phyloP scores from a whole-genome alignment of 768 basidiomycete species.

The Boletus insuetus region DNA sequence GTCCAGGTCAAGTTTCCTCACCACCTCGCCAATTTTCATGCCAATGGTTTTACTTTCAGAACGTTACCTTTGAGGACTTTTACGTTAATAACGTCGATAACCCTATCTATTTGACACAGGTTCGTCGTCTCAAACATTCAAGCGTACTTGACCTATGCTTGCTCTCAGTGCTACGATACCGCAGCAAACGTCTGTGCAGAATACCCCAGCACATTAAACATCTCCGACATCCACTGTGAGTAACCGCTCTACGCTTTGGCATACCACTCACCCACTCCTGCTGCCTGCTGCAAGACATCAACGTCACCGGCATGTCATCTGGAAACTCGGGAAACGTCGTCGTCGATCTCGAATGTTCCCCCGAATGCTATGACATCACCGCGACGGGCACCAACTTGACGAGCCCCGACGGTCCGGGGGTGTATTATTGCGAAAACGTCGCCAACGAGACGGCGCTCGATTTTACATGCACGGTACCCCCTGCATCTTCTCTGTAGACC shows the following conservation, averaged over 20 bases:
- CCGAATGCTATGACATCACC: slow-evolving; percentile 37
- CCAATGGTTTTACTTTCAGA: not conserved
- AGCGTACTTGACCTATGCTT: not conserved
- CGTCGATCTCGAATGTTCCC: slow-evolving; percentile 41
- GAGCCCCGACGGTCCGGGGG: slow-evolving; percentile 31
- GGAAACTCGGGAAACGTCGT: slow-evolving; percentile 38
- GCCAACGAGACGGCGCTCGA: slow-evolving; percentile 30
- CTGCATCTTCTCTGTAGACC: not conserved
- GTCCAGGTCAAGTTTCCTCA: slow-evolving; percentile 30
- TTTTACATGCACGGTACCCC: slow-evolving; percentile 22
- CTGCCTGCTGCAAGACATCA: slow-evolving; percentile 27
- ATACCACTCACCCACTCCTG: not conserved
- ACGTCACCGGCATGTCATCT: slow-evolving; percentile 43
- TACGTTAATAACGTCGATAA: slow-evolving; percentile 39
- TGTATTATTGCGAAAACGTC: slow-evolving; percentile 39
- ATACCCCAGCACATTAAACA: slow-evolving; percentile 35
- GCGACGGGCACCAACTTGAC: slow-evolving; percentile 25
- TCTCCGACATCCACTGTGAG: slow-evolving; percentile 44
- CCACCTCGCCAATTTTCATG: not conserved
- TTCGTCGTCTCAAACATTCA: not conserved
- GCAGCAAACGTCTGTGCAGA: slow-evolving; percentile 34
- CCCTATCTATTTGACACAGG: slow-evolving; percentile 41
- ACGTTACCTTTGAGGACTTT: slow-evolving; percentile 26
- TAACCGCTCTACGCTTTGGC: not conserved
- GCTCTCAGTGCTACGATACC: slow-evolving; percentile 37